Conservation (phyloP, 2,329 filamentous ascomycete species). For the Diaporthe amygdali region DNA sequence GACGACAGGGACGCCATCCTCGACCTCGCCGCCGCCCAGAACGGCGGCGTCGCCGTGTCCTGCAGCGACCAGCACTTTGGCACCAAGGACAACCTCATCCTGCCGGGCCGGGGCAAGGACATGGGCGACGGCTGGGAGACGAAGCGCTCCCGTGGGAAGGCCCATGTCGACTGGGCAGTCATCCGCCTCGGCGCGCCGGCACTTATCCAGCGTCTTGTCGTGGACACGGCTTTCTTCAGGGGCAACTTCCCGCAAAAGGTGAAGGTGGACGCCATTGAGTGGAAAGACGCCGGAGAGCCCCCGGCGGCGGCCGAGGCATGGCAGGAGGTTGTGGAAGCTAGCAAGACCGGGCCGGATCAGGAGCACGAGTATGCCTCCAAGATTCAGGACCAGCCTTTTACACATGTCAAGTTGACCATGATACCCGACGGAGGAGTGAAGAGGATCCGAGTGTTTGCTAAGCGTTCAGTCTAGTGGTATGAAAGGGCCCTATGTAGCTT, state of each 20-base stretch:
- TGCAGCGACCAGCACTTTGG: constrained; percentile 88
- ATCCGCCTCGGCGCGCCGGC: constrained; percentile 73
- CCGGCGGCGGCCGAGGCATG: constrained; percentile 63
- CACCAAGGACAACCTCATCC: constrained; percentile 78
- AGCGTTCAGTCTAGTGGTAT: constrained; percentile 45
- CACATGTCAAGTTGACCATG: constrained; percentile 88
- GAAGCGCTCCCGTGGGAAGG: constrained; percentile 71
- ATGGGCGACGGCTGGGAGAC: constrained; percentile 94
- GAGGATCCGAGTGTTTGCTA: constrained; percentile 79
- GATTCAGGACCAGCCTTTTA: constrained; percentile 66
- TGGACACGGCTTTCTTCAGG: constrained; percentile 83
- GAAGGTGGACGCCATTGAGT: constrained; percentile 66
- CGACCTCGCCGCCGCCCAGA: constrained; percentile 79
- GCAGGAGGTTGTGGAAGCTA: constrained; percentile 68
- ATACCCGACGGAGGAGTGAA: constrained; percentile 95
- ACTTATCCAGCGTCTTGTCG: constrained; percentile 68
- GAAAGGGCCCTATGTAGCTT: background rate
- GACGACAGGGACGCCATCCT: constrained; percentile 68
- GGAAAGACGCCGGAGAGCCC: constrained; percentile 60
- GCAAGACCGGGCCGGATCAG: constrained; percentile 73
- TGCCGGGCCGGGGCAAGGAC: constrained; percentile 79
- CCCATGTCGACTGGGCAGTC: constrained; percentile 82
- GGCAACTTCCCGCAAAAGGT: constrained; percentile 85
- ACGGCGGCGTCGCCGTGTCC: constrained; percentile 75
- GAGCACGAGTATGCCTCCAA: constrained; percentile 70